Evolutionary conservation across 306 rosid species (phyloP), one percentile per base, ranked within the genome.

Genomic region (Sophora flavescens): DNA sequence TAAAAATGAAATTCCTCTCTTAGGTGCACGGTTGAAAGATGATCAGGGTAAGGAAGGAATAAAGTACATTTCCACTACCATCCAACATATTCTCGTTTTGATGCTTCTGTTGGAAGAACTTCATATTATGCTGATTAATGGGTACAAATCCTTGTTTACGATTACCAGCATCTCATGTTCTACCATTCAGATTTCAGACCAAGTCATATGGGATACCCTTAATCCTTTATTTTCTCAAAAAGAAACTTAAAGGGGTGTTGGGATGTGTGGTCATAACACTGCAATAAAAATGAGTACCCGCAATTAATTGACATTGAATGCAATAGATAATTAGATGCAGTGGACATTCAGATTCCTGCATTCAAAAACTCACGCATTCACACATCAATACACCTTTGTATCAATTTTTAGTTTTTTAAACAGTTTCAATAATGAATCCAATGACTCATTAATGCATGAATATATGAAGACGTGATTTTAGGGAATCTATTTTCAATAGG

Each of bases 31-130:
- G 48, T 30, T 14, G 86, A 75, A 80, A 66, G 74, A 75, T 82
- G 72, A 86, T 42, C 0, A 14, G 68, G 78, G 63, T 39, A 89
- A 87, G 94, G 53, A 87, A 91, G 78, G 97, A 77, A 89, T 91
- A 91, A 91, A 89, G 91, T 33, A 36, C 72, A 22, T 65, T 42
- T 68, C 86, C 92, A 91, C 92, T 86, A 82, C 58, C 81, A 69
- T 80, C 71, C 47, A 68, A 69, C 71, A 69, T 57, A 81, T 88
- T 87, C 91, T 76, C 26, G 17, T 77, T 58, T 83, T 53, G 87
- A 86, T 80, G 84, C 88, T 63, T 42, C 48, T 32, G 15, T 60
- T 72, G 78, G 73, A 64, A 67, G 78, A 76, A 14, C 50, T 70
- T 79, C 62, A 56, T 47, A 41, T 41, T 28, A 61, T 32, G 22